phyloP scores from a whole-genome alignment of 2,329 filamentous ascomycete genomes.

The Lachnellula arida region DNA sequence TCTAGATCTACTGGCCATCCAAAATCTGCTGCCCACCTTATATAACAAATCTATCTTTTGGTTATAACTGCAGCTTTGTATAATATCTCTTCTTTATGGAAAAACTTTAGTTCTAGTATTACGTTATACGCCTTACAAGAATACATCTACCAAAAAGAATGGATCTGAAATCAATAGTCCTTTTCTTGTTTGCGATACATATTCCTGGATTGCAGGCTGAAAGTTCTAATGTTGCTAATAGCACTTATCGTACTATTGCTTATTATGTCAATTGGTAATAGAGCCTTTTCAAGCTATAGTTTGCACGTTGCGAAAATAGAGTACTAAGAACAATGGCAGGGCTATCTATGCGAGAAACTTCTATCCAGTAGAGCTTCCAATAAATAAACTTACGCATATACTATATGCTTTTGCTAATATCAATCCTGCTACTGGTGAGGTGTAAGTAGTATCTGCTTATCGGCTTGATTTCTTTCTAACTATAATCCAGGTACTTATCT shows the following conservation, averaged over 20 bases:
- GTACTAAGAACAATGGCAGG: slow-evolving; percentile 32
- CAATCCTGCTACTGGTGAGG: slow-evolving; percentile 68
- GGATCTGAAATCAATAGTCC: not conserved
- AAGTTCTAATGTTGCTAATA: not conserved
- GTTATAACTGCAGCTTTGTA: too few species aligned
- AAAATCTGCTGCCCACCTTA: too few species aligned
- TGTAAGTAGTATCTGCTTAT: slow-evolving; percentile 39
- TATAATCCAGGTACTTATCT: slow-evolving; percentile 4
- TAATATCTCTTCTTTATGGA: too few species aligned
- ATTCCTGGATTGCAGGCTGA: not conserved
- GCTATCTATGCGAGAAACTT: slow-evolving; percentile 81
- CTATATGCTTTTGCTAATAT: slow-evolving; percentile 89
- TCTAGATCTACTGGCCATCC: too few species aligned
- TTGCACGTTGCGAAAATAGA: not conserved
- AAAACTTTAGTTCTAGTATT: too few species aligned
- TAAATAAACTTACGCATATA: slow-evolving; percentile 75
- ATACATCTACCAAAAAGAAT: too few species aligned
- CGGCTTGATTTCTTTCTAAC: not conserved
- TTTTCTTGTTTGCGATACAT: not conserved
- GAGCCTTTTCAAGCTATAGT: not conserved
- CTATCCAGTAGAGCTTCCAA: slow-evolving; percentile 74
- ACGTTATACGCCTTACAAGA: too few species aligned
- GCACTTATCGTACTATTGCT: slow-evolving; percentile 47
- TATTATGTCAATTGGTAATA: slow-evolving; percentile 8
- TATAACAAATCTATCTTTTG: too few species aligned